Evolutionary conservation across 2,329 filamentous ascomycete genomes (phyloP).

Genomic region (Grosmannia huntii): DNA sequence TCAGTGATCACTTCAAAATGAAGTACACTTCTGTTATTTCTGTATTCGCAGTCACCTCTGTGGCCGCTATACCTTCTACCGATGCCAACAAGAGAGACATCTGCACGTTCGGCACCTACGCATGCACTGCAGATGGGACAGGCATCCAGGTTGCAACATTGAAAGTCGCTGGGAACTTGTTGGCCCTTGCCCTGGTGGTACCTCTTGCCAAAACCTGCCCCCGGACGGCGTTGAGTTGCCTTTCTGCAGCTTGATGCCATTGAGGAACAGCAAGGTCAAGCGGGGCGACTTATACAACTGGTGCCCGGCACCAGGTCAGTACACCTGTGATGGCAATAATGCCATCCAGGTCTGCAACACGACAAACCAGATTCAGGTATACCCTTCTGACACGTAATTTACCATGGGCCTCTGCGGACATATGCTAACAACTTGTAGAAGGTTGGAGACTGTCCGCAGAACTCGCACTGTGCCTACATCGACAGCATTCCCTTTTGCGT

Average conservation of each 20-base stretch:
- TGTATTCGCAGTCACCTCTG: slow-evolving; percentile 5
- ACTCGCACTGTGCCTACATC: slow-evolving; percentile 15
- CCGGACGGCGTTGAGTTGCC: slow-evolving; percentile 15
- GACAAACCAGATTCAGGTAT: not conserved
- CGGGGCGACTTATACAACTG: slow-evolving; percentile 10
- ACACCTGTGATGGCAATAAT: slow-evolving; percentile 13
- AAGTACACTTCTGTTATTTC: slow-evolving; percentile 6
- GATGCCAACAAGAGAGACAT: slow-evolving; percentile 1
- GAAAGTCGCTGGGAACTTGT: slow-evolving; percentile 13
- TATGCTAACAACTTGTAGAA: slow-evolving; percentile 5
- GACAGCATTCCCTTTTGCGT: slow-evolving; percentile 15
- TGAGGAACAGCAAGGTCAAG: slow-evolving; percentile 1
- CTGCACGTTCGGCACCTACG: slow-evolving; percentile 17
- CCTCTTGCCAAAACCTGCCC: slow-evolving; percentile 13
- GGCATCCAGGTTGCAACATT: slow-evolving; percentile 17
- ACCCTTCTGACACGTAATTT: too few species aligned
- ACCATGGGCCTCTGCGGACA: not conserved
- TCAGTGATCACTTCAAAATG: slow-evolving; percentile 1
- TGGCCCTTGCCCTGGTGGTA: slow-evolving; percentile 15
- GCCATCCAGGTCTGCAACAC: slow-evolving; percentile 18
- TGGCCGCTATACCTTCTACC: slow-evolving; percentile 4
- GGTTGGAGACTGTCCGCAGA: slow-evolving; percentile 13
- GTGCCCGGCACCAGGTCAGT: slow-evolving; percentile 13
- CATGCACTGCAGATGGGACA: slow-evolving; percentile 13
- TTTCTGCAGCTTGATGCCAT: slow-evolving; percentile 14